Evolutionary conservation across 2,329 filamentous ascomycete species (phyloP).

Genomic region (Leptosphaerulina australis): DNA sequence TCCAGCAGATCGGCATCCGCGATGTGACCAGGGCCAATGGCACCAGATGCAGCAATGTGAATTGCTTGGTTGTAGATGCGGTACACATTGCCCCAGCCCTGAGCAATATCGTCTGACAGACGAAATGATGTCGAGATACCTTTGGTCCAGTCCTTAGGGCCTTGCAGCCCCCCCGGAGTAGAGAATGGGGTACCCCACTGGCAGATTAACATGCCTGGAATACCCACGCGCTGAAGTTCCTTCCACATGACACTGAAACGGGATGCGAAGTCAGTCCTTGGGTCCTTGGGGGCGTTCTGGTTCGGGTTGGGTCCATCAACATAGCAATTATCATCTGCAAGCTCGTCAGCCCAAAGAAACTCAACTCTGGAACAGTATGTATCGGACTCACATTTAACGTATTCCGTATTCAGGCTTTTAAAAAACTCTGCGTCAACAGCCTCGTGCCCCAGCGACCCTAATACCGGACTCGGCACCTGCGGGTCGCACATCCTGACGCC

Average conservation of each 20-base stretch:
- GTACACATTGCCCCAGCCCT: conserved; percentile 23
- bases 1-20: conserved; percentile 29
- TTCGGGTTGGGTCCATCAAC: conserved; percentile 20
- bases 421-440: conserved; percentile 28
- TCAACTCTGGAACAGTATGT: no score
- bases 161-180: conserved; percentile 22
- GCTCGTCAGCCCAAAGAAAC: background rate
- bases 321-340: conserved; percentile 29
- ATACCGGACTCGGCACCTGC: conserved; percentile 23
- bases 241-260: conserved; percentile 28
- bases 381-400: conserved; percentile 22
- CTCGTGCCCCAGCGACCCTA: conserved; percentile 25
- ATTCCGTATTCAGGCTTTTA: conserved; percentile 29
- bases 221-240: conserved; percentile 25
- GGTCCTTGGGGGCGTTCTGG: conserved; percentile 27
- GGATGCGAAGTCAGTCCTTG: conserved; percentile 25
- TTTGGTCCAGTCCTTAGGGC: conserved; percentile 26
- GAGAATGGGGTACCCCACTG: conserved; percentile 26
- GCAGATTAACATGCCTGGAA: conserved; percentile 27
- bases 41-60: conserved; percentile 26
- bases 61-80: conserved; percentile 32
- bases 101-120: conserved; percentile 25
- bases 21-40: conserved; percentile 24
- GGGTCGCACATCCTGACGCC: conserved; percentile 29
- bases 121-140: conserved; percentile 29